A percentile compares a stretch with the other conserved stretches of the same genome.
These are phyloP conservation scores for Sophora flavescens DNA, from an alignment of 306 rosid genomes.

Conservation along the genomic window DNA sequence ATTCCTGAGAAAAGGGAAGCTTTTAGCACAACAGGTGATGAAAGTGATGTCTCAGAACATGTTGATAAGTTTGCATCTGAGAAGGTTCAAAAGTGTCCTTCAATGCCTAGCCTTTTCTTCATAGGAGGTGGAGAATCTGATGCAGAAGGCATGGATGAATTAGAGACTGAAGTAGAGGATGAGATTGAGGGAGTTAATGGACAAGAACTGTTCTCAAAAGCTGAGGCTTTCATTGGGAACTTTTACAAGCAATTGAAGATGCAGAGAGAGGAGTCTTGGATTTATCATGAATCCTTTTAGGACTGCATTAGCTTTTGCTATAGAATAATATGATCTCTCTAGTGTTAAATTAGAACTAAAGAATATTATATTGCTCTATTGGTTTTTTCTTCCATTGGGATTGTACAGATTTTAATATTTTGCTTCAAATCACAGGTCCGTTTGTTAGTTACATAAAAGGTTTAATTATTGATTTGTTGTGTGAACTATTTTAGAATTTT, in stretches of 20 bases:
- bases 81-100: conserved; percentile 60
- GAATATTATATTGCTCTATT: neutral
- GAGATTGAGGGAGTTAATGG: conserved; percentile 51
- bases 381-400: conserved; percentile 35
- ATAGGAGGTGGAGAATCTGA: conserved; percentile 63
- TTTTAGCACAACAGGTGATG: conserved; percentile 1
- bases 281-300: conserved; percentile 55
- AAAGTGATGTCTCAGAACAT: conserved; percentile 34
- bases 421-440: neutral
- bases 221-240: conserved; percentile 79
- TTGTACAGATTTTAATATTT: conserved; percentile 34
- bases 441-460: conserved; percentile 1
- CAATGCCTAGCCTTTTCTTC: conserved; percentile 70
- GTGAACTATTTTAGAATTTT: too few species aligned
- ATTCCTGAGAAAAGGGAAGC: conserved; percentile 40
- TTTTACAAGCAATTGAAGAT: conserved; percentile 81
- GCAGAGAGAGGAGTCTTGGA: conserved; percentile 89
- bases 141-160: conserved; percentile 37
- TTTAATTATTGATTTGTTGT: too few species aligned
- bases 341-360: conserved; percentile 11
- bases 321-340: neutral
- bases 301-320: conserved; percentile 18
- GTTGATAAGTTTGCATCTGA: conserved; percentile 55
- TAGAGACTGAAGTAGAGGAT: conserved; percentile 46
- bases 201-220: conserved; percentile 73